A percentile compares a stretch with the other conserved stretches of the same genome.
These are phyloP conservation scores for Trichophyton mentagrophytes DNA, from an alignment of 2,329 filamentous ascomycete genomes.

Conservation along the genomic window DNA sequence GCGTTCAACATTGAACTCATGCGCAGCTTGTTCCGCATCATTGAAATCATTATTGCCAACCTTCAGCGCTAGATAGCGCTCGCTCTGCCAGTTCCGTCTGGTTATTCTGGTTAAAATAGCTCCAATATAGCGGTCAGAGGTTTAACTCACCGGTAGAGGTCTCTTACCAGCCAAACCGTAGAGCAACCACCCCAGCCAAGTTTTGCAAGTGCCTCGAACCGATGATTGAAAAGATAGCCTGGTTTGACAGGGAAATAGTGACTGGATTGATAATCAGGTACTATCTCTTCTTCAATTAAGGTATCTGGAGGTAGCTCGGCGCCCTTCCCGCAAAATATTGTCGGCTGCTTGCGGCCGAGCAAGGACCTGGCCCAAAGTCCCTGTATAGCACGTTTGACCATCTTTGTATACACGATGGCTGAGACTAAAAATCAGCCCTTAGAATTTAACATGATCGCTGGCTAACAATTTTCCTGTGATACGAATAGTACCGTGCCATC, in stretches of 20 bases:
- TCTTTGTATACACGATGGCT: background rate
- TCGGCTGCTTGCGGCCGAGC: background rate
- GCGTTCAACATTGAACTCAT: slow-evolving; percentile 23
- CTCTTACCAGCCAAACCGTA: background rate
- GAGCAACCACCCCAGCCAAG: background rate
- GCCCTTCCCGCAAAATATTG: background rate
- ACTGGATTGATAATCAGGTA: background rate
- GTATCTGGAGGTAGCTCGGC: background rate
- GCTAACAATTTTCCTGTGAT: no score
- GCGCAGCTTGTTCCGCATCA: slow-evolving; percentile 15
- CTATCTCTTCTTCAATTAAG: background rate
- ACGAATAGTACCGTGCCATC: no score
- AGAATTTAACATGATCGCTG: no score
- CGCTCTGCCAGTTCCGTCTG: slow-evolving; percentile 18
- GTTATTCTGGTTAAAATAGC: background rate
- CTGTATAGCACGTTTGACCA: background rate
- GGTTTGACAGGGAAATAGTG: background rate
- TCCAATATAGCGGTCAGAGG: background rate
- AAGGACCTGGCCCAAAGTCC: background rate
- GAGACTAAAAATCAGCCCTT: no score
- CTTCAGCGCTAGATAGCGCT: slow-evolving; percentile 25
- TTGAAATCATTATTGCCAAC: slow-evolving; percentile 21
- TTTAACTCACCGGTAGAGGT: background rate
- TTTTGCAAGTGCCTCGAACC: background rate
- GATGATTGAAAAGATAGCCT: background rate